phyloP scores from a whole-genome alignment of 805 yeast species.

The Hanseniaspora taiwanica region DNA sequence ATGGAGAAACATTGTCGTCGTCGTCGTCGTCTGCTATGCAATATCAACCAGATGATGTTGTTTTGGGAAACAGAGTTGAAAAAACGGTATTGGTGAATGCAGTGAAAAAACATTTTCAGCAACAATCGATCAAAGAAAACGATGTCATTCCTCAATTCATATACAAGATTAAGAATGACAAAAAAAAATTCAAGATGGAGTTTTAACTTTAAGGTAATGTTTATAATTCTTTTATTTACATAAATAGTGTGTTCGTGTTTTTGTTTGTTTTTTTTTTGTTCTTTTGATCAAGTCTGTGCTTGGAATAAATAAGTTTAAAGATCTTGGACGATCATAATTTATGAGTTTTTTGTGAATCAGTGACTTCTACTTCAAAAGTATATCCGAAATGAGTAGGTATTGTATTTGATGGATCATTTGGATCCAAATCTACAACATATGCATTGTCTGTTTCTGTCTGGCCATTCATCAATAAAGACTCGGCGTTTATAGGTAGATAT shows the following conservation, averaged over 20 bases:
- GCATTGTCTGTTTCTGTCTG: not conserved
- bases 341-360: not conserved
- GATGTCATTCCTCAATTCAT: conserved; percentile 82
- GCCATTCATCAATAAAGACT: not conserved
- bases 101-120: conserved; percentile 56
- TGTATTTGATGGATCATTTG: not conserved
- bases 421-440: not conserved
- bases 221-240: too few relatives aligned
- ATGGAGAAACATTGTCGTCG: conserved; percentile 2
- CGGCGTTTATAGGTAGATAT: not conserved
- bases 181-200: conserved; percentile 30
- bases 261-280: too few relatives aligned
- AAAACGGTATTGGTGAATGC: conserved; percentile 47
- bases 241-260: too few relatives aligned
- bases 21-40: too few relatives aligned
- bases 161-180: conserved; percentile 69
- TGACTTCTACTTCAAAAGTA: not conserved
- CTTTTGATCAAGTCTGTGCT: too few relatives aligned
- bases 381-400: not conserved
- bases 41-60: conserved; percentile 1
- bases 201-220: too few relatives aligned
- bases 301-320: too few relatives aligned
- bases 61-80: conserved; percentile 27
- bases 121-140: conserved; percentile 54
- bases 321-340: not conserved